Conservation (phyloP, 306 rosid species). For the Cyamopsis tetragonoloba region DNA sequence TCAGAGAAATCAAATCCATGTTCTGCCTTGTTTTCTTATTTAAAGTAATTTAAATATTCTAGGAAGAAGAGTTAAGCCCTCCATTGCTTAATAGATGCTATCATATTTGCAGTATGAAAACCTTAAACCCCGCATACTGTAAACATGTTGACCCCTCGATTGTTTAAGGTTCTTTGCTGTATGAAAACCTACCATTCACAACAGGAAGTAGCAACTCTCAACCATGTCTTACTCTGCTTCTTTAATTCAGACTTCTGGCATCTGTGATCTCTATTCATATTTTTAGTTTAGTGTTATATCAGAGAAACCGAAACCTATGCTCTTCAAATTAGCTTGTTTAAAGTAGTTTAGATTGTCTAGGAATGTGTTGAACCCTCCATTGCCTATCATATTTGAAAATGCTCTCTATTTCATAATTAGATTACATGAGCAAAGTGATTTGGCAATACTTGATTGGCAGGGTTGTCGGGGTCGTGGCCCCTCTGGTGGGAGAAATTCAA, state of each 20-base stretch:
- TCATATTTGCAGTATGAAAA: too few species aligned
- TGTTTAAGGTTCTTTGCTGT: too few species aligned
- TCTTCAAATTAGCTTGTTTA: conserved; percentile 1
- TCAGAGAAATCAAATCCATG: too few species aligned
- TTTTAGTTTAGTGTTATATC: conserved; percentile 1
- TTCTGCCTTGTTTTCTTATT: too few species aligned
- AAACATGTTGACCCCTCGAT: too few species aligned
- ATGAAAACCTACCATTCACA: not conserved
- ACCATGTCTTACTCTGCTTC: not conserved
- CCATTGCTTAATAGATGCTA: too few species aligned
- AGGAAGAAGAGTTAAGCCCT: too few species aligned
- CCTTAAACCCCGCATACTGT: too few species aligned
- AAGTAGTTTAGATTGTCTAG: conserved; percentile 11
- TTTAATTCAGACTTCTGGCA: not conserved
- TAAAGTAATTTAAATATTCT: too few species aligned
- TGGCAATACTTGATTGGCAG: conserved; percentile 47
- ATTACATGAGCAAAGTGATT: conserved; percentile 25
- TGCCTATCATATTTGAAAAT: conserved; percentile 23
- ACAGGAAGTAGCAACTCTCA: not conserved
- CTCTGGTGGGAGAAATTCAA: conserved; percentile 68
- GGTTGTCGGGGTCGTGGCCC: conserved; percentile 60
- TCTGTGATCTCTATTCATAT: not conserved
- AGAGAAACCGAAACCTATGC: not conserved
- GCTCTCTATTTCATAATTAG: conserved; percentile 8
- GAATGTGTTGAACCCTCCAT: conserved; percentile 17